Conservation (phyloP, 2,329 filamentous ascomycete genomes). For the Fusarium decemcellulare region DNA sequence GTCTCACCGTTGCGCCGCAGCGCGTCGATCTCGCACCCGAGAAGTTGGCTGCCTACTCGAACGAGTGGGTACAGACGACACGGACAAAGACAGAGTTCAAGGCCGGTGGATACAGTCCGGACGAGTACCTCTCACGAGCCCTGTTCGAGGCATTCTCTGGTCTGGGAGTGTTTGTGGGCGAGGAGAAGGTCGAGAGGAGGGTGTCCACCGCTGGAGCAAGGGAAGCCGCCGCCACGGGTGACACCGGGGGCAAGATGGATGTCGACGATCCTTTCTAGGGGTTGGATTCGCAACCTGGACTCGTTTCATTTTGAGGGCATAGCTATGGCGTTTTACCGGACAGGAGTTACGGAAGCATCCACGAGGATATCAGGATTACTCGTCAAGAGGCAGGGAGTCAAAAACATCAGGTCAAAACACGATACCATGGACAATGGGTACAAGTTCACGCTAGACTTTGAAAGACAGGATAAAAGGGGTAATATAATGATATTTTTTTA, state of each 20-base stretch:
- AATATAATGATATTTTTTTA: constrained; percentile 35
- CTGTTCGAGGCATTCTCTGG: constrained; percentile 93
- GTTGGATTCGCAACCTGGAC: neutral
- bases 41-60: constrained; percentile 76
- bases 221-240: constrained; percentile 53
- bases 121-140: constrained; percentile 85
- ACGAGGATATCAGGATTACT: constrained; percentile 7
- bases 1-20: constrained; percentile 75
- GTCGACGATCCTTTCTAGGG: constrained; percentile 62
- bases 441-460: constrained; percentile 2
- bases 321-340: constrained; percentile 45
- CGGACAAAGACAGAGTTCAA: constrained; percentile 75
- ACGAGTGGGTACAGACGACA: constrained; percentile 78
- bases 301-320: constrained; percentile 31
- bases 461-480: neutral
- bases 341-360: constrained; percentile 15
- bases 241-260: constrained; percentile 60
- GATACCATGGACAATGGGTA: constrained; percentile 22
- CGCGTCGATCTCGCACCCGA: constrained; percentile 73
- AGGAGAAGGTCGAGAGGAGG: constrained; percentile 72
- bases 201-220: constrained; percentile 53
- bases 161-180: constrained; percentile 86
- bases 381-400: constrained; percentile 15
- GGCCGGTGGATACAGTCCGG: constrained; percentile 86
- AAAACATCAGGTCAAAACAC: constrained; percentile 6